Evolutionary conservation across 208 protist species (phyloP).

Genomic region (Acanthamoeba sp.): DNA sequence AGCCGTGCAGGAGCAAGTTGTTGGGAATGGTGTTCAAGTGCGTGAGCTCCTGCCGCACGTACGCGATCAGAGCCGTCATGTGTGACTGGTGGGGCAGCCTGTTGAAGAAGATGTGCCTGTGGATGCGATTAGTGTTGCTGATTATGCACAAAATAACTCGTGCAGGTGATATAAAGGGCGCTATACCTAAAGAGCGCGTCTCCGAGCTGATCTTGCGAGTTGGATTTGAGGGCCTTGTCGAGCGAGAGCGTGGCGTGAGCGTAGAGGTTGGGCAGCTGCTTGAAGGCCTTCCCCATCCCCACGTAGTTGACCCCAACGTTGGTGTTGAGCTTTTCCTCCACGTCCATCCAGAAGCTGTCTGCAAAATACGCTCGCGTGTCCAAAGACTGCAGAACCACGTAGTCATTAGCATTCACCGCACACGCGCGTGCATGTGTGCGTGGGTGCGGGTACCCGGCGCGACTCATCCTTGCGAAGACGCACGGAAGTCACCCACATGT

Average conservation of each 20-base stretch:
- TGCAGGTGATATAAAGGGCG: neutral
- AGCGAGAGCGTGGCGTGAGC: constrained; percentile 7
- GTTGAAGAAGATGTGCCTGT: constrained; percentile 53
- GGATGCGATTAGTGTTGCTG: too few relatives aligned
- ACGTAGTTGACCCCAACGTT: constrained; percentile 43
- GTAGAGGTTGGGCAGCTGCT: constrained; percentile 29
- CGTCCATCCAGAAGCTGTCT: constrained; percentile 45
- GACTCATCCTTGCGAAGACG: constrained; percentile 3
- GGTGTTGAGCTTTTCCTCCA: constrained; percentile 46
- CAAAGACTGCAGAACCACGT: neutral
- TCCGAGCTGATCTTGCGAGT: constrained; percentile 4
- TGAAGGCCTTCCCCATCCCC: constrained; percentile 52
- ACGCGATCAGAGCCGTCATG: constrained; percentile 16
- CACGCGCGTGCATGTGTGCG: too few relatives aligned
- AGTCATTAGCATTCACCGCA: too few relatives aligned
- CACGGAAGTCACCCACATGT: constrained; percentile 47
- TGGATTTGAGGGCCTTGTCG: constrained; percentile 41
- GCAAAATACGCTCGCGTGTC: constrained; percentile 23
- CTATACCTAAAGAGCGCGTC: neutral
- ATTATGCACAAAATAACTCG: too few relatives aligned
- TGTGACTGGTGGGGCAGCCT: constrained; percentile 3
- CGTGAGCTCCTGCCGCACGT: constrained; percentile 15
- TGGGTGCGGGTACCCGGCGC: neutral
- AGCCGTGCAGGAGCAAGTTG: constrained; percentile 48
- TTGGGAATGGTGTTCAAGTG: constrained; percentile 24